These are phyloP conservation scores for Globisporangium ultimum DNA, from an alignment of 352 stramenopile genomes.

Conservation along the genomic window DNA sequence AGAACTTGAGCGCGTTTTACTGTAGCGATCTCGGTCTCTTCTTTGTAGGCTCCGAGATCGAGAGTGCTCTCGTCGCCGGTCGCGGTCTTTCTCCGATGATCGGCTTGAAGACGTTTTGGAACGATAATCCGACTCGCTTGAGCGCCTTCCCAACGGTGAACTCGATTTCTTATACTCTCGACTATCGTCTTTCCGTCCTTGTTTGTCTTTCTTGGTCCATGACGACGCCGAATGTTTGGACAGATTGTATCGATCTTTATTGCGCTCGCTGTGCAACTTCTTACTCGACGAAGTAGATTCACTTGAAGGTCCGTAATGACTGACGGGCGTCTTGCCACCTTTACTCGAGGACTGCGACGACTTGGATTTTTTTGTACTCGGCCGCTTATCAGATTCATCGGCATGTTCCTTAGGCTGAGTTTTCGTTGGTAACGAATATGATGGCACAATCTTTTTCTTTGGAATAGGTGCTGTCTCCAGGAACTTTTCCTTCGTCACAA, in stretches of 20 bases:
- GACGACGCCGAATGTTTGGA: constrained; percentile 2
- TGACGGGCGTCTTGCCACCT: constrained; percentile 5
- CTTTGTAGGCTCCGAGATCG: constrained; percentile 25
- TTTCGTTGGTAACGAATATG: constrained; percentile 9
- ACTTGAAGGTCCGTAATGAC: constrained; percentile 32
- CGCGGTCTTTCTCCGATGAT: constrained; percentile 4
- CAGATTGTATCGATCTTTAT: constrained; percentile 2
- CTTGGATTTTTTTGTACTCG: constrained; percentile 12
- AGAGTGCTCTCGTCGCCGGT: constrained; percentile 14
- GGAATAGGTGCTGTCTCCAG: constrained; percentile 51
- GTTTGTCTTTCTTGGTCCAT: constrained; percentile 9
- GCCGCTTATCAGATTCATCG: constrained; percentile 11
- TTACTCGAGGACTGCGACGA: constrained; percentile 16
- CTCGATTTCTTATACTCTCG: constrained; percentile 2
- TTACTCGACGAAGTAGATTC: constrained; percentile 10
- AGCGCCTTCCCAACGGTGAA: constrained; percentile 13
- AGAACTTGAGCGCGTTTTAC: not conserved
- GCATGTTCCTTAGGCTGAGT: constrained; percentile 13
- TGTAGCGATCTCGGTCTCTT: constrained; percentile 21
- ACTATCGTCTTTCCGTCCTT: too few species aligned
- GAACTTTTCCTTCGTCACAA: constrained; percentile 39
- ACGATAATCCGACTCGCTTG: constrained; percentile 13
- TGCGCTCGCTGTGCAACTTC: constrained; percentile 2
- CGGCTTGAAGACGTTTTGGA: constrained; percentile 3
- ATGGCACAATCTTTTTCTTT: constrained; percentile 25